A percentile compares a stretch with the other conserved stretches of the same genome.
Conservation (phyloP, 2,329 filamentous ascomycete genomes). For the Domatiomyces catenatus region DNA sequence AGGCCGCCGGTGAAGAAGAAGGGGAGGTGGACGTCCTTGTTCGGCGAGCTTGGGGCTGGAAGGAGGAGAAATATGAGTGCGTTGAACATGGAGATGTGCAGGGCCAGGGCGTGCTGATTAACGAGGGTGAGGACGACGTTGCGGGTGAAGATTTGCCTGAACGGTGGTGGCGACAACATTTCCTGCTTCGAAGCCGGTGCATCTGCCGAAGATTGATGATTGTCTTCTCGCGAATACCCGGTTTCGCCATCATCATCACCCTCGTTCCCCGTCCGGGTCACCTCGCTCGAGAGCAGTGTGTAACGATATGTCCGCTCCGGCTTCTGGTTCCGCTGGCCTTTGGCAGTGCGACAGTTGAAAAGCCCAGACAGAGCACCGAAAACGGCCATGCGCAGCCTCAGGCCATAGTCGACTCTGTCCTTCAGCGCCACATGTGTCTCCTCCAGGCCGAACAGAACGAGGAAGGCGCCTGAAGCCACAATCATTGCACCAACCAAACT, state of each 20-base stretch:
- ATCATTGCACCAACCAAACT: constrained; percentile 51
- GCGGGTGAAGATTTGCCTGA: constrained; percentile 37
- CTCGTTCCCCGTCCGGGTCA: not conserved
- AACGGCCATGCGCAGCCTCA: constrained; percentile 15
- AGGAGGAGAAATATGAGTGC: constrained; percentile 63
- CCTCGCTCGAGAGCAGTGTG: not conserved
- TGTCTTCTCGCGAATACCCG: not conserved
- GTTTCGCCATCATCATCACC: constrained; percentile 11
- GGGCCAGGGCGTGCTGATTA: constrained; percentile 52
- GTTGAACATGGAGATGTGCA: constrained; percentile 63
- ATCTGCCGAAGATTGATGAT: not conserved
- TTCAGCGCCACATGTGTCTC: constrained; percentile 35
- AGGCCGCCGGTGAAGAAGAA: constrained; percentile 55
- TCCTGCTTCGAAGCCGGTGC: constrained; percentile 2
- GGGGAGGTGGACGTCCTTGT: constrained; percentile 15
- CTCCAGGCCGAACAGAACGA: constrained; percentile 50
- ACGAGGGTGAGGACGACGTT: constrained; percentile 45
- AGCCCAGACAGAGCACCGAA: not conserved
- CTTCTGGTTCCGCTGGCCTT: not conserved
- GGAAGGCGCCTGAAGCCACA: constrained; percentile 38
- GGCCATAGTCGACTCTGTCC: constrained; percentile 28
- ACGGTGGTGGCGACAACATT: constrained; percentile 16
- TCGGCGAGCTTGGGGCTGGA: constrained; percentile 47
- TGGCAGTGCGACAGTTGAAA: not conserved
- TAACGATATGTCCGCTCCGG: constrained; percentile 8